These are phyloP conservation scores for Wickerhamiella bombiphila DNA, from an alignment of 805 yeast species.

Conservation along the genomic window DNA sequence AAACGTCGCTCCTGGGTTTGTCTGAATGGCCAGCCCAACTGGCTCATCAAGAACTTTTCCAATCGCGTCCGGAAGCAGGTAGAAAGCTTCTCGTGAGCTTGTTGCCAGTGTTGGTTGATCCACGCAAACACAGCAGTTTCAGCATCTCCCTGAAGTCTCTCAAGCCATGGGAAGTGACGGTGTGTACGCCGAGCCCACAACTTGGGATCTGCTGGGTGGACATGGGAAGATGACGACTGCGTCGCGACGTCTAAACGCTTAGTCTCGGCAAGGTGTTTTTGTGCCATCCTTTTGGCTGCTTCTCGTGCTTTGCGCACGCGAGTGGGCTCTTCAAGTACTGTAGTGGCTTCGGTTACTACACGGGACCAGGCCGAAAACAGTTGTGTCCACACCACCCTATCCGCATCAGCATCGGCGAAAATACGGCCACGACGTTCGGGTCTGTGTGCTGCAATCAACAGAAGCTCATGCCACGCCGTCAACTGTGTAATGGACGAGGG, in stretches of 20 bases:
- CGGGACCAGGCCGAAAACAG: slow-evolving; percentile 9
- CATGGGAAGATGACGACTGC: not conserved
- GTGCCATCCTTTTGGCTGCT: not conserved
- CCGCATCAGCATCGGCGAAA: slow-evolving; percentile 23
- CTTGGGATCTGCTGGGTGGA: not conserved
- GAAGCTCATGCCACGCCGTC: slow-evolving; percentile 28
- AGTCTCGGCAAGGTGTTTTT: not conserved
- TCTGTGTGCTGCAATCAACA: slow-evolving; percentile 19
- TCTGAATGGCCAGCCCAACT: slow-evolving; percentile 23
- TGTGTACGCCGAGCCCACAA: slow-evolving; percentile 7
- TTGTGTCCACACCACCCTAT: slow-evolving; percentile 23
- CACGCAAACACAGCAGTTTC: not conserved
- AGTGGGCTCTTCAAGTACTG: not conserved
- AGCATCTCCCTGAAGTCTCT: slow-evolving; percentile 3
- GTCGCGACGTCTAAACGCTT: not conserved
- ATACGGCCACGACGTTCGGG: slow-evolving; percentile 23
- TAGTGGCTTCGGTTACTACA: not conserved
- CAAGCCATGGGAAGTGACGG: slow-evolving; percentile 4
- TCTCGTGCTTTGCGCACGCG: not conserved
- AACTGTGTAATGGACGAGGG: slow-evolving; percentile 18
- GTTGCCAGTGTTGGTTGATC: slow-evolving; percentile 1
- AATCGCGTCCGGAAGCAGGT: not conserved
- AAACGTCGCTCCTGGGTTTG: slow-evolving; percentile 22
- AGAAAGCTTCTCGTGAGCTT: not conserved
- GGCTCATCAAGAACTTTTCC: slow-evolving; percentile 13